Conservation (phyloP, 2,329 filamentous ascomycete species). For the Metarhizium guizhouense region DNA sequence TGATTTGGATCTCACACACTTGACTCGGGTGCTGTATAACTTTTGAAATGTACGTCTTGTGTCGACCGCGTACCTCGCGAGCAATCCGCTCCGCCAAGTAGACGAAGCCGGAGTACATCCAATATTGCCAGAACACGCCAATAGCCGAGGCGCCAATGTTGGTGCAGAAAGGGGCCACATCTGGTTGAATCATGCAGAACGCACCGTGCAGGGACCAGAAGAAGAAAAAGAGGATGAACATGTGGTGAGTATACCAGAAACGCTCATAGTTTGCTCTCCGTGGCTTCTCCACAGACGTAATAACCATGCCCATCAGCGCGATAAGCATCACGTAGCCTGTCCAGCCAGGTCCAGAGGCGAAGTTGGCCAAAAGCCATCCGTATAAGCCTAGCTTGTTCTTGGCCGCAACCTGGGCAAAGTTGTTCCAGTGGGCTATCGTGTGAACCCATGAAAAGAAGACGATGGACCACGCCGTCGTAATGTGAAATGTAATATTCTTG, state of each 20-base stretch:
- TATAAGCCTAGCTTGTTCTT: constrained; percentile 70
- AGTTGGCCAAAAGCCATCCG: constrained; percentile 69
- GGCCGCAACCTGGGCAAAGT: constrained; percentile 67
- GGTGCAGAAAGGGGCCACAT: constrained; percentile 69
- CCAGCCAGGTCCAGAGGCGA: constrained; percentile 75
- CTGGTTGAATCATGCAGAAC: constrained; percentile 85
- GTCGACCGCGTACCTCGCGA: constrained; percentile 68
- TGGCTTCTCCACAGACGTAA: constrained; percentile 69
- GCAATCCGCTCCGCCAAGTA: constrained; percentile 74
- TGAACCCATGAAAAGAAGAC: constrained; percentile 84
- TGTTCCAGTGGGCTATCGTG: constrained; percentile 81
- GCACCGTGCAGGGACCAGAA: constrained; percentile 88
- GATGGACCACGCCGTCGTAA: constrained; percentile 76
- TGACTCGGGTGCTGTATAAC: constrained; percentile 85
- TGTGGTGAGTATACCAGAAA: constrained; percentile 86
- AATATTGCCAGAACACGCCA: constrained; percentile 84
- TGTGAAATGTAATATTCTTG: constrained; percentile 86
- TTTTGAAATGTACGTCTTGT: constrained; percentile 82
- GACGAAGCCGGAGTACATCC: constrained; percentile 74
- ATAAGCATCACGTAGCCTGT: constrained; percentile 79
- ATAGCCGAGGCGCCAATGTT: constrained; percentile 55
- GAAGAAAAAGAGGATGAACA: constrained; percentile 81
- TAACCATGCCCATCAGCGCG: constrained; percentile 67
- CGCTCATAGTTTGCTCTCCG: constrained; percentile 77
- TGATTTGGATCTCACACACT: constrained; percentile 85